Conservation (phyloP, 1,284 basidiomycete species). For the Trichosporon asahii region DNA sequence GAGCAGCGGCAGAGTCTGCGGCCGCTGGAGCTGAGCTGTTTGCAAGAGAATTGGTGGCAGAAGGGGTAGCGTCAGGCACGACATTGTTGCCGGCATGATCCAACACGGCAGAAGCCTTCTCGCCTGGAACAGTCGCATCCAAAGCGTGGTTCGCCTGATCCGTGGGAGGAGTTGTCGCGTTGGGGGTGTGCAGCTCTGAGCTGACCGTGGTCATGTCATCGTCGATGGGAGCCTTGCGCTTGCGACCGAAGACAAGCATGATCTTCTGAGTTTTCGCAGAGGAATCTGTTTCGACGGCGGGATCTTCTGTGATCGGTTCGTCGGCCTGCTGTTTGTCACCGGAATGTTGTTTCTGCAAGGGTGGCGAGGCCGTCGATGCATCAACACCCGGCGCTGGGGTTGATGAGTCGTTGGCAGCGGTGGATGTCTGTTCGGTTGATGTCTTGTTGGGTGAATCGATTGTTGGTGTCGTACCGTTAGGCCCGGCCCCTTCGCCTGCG, state of each 20-base stretch:
- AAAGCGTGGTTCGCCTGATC: not conserved
- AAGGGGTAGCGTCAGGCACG: slow-evolving; percentile 7
- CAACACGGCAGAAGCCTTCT: slow-evolving; percentile 9
- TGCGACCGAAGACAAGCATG: slow-evolving; percentile 17
- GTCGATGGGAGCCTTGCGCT: slow-evolving; percentile 18
- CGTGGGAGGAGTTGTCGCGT: slow-evolving; percentile 3
- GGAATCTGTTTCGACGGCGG: slow-evolving; percentile 6
- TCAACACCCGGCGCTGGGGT: not conserved
- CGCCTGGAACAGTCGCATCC: not conserved
- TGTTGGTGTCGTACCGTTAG: slow-evolving; percentile 7
- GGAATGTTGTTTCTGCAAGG: not conserved
- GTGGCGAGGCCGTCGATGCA: slow-evolving; percentile 5
- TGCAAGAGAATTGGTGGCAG: slow-evolving; percentile 4
- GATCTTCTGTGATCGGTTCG: slow-evolving; percentile 1
- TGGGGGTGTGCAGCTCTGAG: slow-evolving; percentile 16
- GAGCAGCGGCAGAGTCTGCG: not conserved
- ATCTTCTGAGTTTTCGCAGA: slow-evolving; percentile 12
- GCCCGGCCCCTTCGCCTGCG: not conserved
- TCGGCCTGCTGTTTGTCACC: slow-evolving; percentile 7
- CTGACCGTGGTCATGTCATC: slow-evolving; percentile 15
- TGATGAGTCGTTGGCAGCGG: not conserved
- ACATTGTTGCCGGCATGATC: slow-evolving; percentile 6
- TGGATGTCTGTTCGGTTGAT: slow-evolving; percentile 6
- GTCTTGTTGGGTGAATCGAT: not conserved
- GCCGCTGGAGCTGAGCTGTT: not conserved